Conservation (phyloP, 371 early-diverging fungal species). For the Mucor plumbeus region DNA sequence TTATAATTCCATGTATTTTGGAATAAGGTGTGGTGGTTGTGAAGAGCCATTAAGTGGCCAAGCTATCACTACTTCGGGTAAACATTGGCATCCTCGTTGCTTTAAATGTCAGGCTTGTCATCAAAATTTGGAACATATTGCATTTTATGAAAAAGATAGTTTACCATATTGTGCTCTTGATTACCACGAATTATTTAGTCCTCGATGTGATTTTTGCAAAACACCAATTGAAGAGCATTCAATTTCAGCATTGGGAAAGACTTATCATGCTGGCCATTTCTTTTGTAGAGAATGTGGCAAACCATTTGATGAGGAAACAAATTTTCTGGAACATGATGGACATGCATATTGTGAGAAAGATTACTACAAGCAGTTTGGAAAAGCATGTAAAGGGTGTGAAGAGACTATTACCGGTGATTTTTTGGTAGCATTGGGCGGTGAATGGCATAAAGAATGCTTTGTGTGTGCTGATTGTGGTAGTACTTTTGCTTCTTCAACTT, state of each 20-base stretch:
- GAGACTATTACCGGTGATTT: conserved; percentile 63
- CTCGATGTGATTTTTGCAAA: conserved; percentile 69
- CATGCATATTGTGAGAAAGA: conserved; percentile 80
- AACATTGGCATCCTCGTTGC: conserved; percentile 75
- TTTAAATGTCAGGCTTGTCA: conserved; percentile 75
- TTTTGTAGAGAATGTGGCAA: conserved; percentile 80
- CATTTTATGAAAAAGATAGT: conserved; percentile 68
- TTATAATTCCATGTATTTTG: conserved; percentile 22
- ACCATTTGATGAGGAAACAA: conserved; percentile 59
- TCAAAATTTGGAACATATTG: conserved; percentile 62
- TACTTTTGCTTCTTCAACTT: conserved; percentile 53
- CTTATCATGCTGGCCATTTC: conserved; percentile 77
- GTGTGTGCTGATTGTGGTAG: conserved; percentile 67
- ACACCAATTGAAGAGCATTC: conserved; percentile 69
- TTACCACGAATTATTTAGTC: conserved; percentile 70
- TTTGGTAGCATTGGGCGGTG: conserved; percentile 62
- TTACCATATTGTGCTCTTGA: conserved; percentile 67
- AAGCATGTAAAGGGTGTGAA: conserved; percentile 67
- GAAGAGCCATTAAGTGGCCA: conserved; percentile 57
- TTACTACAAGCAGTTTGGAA: conserved; percentile 67
- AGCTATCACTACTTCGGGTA: conserved; percentile 67
- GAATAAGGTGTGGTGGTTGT: conserved; percentile 57
- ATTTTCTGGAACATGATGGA: conserved; percentile 73
- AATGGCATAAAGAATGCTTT: conserved; percentile 79
- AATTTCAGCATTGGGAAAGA: conserved; percentile 70